Evolutionary conservation across 106 monocot genomes (phyloP).

Genomic region (Apostasia ramifera): DNA sequence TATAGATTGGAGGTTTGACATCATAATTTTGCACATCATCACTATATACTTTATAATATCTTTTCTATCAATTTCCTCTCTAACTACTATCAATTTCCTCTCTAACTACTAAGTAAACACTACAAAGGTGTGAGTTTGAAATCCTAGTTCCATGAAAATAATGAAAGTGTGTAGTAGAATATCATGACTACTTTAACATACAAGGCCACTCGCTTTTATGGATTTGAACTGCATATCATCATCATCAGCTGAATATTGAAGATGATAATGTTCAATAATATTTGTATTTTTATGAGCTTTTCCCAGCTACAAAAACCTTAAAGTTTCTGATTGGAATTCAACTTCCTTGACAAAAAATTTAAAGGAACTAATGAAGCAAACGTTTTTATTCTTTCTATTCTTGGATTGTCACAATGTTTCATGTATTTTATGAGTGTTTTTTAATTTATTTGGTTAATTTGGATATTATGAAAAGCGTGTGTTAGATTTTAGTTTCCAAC

Average conservation of each 20-base stretch:
- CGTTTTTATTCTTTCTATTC: too few species aligned
- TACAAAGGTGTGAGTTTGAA: not conserved
- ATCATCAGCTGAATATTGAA: not conserved
- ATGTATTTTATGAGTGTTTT: too few species aligned
- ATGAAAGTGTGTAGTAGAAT: not conserved
- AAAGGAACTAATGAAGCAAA: not conserved
- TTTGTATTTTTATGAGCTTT: not conserved
- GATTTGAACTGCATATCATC: slow-evolving; percentile 1
- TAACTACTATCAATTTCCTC: not conserved
- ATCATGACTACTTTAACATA: too few species aligned
- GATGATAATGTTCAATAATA: not conserved
- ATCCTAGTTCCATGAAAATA: not conserved
- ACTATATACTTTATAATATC: not conserved
- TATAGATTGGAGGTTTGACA: too few species aligned
- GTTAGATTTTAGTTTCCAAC: too few species aligned
- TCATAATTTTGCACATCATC: too few species aligned
- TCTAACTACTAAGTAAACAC: not conserved
- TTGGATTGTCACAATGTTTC: too few species aligned
- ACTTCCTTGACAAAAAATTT: not conserved
- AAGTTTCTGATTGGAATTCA: not conserved
- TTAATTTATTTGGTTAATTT: too few species aligned
- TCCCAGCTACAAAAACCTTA: not conserved
- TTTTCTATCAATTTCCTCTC: not conserved
- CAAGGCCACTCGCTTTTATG: not conserved
- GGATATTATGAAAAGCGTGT: too few species aligned